Conservation (phyloP, 169 alveolate species). For the Cryptosporidium meleagridis region DNA sequence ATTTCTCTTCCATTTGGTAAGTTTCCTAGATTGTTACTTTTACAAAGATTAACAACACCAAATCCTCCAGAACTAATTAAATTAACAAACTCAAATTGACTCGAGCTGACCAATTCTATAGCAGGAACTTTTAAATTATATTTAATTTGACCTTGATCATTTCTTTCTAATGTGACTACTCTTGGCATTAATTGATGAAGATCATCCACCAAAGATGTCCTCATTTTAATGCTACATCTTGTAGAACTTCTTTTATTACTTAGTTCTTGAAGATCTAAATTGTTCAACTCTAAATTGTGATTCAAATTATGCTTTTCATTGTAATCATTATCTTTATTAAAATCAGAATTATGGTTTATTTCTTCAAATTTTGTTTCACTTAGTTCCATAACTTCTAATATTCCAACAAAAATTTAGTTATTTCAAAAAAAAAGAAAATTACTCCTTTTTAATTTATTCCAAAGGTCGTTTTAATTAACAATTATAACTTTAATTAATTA, state of each 20-base stretch:
- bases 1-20: constrained; percentile 50
- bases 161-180: constrained; percentile 59
- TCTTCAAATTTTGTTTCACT: not conserved
- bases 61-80: constrained; percentile 64
- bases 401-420: not conserved
- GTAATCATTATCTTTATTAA: not conserved
- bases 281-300: not conserved
- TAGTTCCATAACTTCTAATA: not conserved
- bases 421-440: not conserved
- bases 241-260: not conserved
- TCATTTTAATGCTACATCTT: constrained; percentile 43
- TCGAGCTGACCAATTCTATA: constrained; percentile 25
- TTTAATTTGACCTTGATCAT: constrained; percentile 24
- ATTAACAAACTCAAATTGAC: constrained; percentile 35
- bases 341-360: not conserved
- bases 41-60: constrained; percentile 50
- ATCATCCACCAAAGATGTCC: constrained; percentile 50
- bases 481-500: no score
- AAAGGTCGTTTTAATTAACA: no score
- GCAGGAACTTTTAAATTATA: constrained; percentile 35
- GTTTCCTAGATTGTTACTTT: constrained; percentile 4
- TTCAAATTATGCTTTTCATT: not conserved
- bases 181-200: constrained; percentile 30
- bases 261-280: not conserved
- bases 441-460: not conserved